phyloP scores from a whole-genome alignment of 176 grass and related monocot species.

The Hordeum vulgare region MorexV3_pseudomolecules_assembly NC_058520.1:537111210-537111709 shows the following conservation, averaged over 20 bases:
- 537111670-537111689: slow-evolving; percentile 7
- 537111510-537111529: background rate
- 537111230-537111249: background rate
- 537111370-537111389: too few relatives aligned
- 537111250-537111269: background rate
- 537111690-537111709: background rate
- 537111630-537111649: slow-evolving; percentile 36
- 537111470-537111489: background rate
- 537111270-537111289: background rate
- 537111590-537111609: slow-evolving; percentile 22
- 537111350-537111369: slow-evolving; percentile 19
- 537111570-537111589: slow-evolving; percentile 7
- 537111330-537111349: slow-evolving; percentile 20
- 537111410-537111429: background rate
- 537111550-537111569: slow-evolving; percentile 1
- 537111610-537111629: slow-evolving; percentile 14
- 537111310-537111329: background rate
- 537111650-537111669: slow-evolving; percentile 27
- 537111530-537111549: background rate
- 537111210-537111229: background rate
- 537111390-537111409: background rate
- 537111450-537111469: background rate
- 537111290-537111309: background rate
- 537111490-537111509: background rate
- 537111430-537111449: slow-evolving; percentile 15